Conservation (phyloP, 495 filamentous ascomycete genomes). For the Cercophora newfieldiana region DNA sequence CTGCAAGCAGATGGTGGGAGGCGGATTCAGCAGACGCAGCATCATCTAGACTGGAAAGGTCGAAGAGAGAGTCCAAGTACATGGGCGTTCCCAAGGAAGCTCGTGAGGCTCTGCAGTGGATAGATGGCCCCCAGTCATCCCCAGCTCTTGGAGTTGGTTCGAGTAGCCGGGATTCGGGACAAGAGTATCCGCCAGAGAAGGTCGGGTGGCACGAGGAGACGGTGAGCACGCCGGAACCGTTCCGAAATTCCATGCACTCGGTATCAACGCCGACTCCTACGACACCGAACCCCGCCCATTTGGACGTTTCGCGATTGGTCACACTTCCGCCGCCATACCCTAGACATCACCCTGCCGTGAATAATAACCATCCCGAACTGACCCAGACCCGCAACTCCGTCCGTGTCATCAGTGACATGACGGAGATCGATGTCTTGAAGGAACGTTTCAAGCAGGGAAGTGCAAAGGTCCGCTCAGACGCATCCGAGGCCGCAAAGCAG, state of each 20-base stretch:
- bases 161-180: slow-evolving; percentile 39
- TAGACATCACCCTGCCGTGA: slow-evolving; percentile 89
- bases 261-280: slow-evolving; percentile 40
- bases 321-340: slow-evolving; percentile 91
- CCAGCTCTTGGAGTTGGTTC: slow-evolving; percentile 38
- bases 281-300: slow-evolving; percentile 48
- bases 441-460: slow-evolving; percentile 53
- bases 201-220: slow-evolving; percentile 69
- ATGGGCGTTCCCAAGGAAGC: slow-evolving; percentile 81
- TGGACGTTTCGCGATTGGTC: slow-evolving; percentile 89
- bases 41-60: slow-evolving; percentile 60
- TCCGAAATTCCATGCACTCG: slow-evolving; percentile 42
- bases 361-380: slow-evolving; percentile 90
- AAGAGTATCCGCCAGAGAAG: slow-evolving; percentile 87
- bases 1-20: slow-evolving; percentile 96
- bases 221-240: slow-evolving; percentile 36
- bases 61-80: slow-evolving; percentile 89
- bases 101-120: slow-evolving; percentile 67
- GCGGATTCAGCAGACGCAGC: slow-evolving; percentile 55
- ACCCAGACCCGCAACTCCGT: slow-evolving; percentile 73
- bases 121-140: slow-evolving; percentile 37
- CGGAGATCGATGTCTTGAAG: slow-evolving; percentile 68
- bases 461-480: slow-evolving; percentile 45
- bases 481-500: slow-evolving; percentile 42
- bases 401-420: slow-evolving; percentile 72